Base-by-base conservation (phyloP, 257 asterid species). In the Catharanthus roseus region DNA sequence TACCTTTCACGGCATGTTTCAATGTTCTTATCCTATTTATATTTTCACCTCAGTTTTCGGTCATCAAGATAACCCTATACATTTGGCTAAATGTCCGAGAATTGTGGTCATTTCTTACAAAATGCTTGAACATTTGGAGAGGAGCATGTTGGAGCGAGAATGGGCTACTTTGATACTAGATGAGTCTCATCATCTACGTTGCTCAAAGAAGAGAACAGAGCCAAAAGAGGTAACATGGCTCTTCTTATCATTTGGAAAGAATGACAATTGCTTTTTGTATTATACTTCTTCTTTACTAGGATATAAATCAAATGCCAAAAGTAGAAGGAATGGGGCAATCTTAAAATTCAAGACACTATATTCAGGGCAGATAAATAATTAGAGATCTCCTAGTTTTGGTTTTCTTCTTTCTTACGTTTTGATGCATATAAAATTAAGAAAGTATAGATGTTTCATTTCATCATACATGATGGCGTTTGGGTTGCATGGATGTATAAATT, bases 81-180 rank as follows among this genome's bases (percentile, higher is more conserved):
- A 88, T 80, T 81, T 93, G 77, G 73, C 85, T 67, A 86, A 82
- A 83, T 76, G 74, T 70, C 97, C 97, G 61, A 93, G 62, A 83
- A 77, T 91, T 56, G 97, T 91, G 74, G 96, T 93, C 72, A 83
- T 78, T 65, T 93, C 99, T 15, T 93, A 86, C 85, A 85, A 83
- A 16, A 93, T 93, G 99, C 97, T 93, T 72, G 89, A 87, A 41
- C 96, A 96, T 71, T 82, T 93, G 78, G 82, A 75, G 74, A 85
- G 78, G 74, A 89, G 87, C 80, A 88, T 93, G 86, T 72, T 86
- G 86, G 89, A 82, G 72, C 89, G 77, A 77, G 91, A 91, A 76
- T 91, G 99, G 99, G 92, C 62, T 66, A 87, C 91, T 77, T 70
- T 89, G 84, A 87, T 93, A 71, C 83, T 93, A 69, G 99, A 93